These are phyloP conservation scores for Ustanciosporium gigantosporum DNA, from an alignment of 1,284 basidiomycete genomes.

Conservation along the genomic window DNA sequence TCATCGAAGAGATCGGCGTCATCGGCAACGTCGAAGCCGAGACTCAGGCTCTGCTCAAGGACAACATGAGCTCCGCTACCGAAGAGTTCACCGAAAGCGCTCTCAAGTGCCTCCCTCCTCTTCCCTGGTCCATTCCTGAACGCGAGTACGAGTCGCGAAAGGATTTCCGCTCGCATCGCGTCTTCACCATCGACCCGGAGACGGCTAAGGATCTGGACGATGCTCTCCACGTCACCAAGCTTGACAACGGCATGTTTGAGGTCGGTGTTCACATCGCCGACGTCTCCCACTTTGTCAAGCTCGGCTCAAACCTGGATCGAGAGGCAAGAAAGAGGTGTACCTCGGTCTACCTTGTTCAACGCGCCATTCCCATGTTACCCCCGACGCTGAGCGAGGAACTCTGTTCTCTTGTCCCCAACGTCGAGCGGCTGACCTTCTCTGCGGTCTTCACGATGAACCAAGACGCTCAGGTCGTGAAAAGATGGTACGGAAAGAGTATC, in stretches of 20 bases:
- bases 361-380: constrained; percentile 93
- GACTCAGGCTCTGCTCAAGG: constrained; percentile 93
- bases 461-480: constrained; percentile 79
- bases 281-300: constrained; percentile 90
- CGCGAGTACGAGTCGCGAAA: constrained; percentile 82
- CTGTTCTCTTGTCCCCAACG: constrained; percentile 84
- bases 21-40: constrained; percentile 98
- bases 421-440: constrained; percentile 82
- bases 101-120: constrained; percentile 90
- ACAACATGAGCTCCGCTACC: constrained; percentile 72
- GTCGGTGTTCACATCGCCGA: constrained; percentile 94
- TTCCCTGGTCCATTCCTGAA: constrained; percentile 92
- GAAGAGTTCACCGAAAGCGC: constrained; percentile 68
- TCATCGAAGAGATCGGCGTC: constrained; percentile 97
- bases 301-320: constrained; percentile 92
- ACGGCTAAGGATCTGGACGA: constrained; percentile 91
- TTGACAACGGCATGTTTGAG: constrained; percentile 87
- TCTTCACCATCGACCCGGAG: constrained; percentile 92
- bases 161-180: constrained; percentile 79
- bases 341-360: constrained; percentile 92
- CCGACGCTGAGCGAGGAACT: constrained; percentile 85
- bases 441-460: constrained; percentile 76
- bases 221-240: constrained; percentile 82
- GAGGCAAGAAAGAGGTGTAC: constrained; percentile 97
- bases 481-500: constrained; percentile 89